Evolutionary conservation across 495 filamentous ascomycete species (phyloP), one percentile per base, ranked within the genome.

Genomic region (Penicillium silybi): DNA sequence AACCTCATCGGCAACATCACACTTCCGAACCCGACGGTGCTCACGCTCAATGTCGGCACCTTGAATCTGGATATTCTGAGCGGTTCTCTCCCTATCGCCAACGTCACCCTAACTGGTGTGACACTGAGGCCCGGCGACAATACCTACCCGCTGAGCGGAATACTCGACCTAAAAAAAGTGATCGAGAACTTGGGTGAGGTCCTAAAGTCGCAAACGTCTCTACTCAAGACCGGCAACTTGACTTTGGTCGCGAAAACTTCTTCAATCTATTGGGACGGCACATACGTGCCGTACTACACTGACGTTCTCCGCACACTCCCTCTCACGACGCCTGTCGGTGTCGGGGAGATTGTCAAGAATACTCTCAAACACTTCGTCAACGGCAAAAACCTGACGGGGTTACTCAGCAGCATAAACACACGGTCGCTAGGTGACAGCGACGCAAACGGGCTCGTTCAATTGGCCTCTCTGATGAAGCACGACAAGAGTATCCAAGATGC

Each of bases 51-150:
- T 54, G 66, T 73, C 3, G 70, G 68, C n/a, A 70, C 57, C 7
- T 56, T 68, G 2, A 50, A 52, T 6, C 53, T 73, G 18, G 58
- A 73, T 27, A 53, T 71, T 32, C 63, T 66, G 22, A 63, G 53
- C 23, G 67, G 67, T 20, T 53, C 63, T 26, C 50, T 64, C 17
- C 11, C 57, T 10, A 69, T 86, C 52, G 85, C 84, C 51, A 78
- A 69, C 46, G 71, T 76, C 37, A 77, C 70, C 17, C 60, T 89
- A 35, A 61, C 74, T 56, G 75, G 85, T 62, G 70, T 88, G 15
- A 61, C 70, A 3, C 75, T 88, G 37, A 50, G 45, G 7, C 84
- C 85, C 2, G 86, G 86, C 20, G 73, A 76, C 53, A 86, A 86
- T 67, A 65, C 68, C 34, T 69, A 76, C 50, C 66, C 72, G 4